Conservation (phyloP, 495 filamentous ascomycete species). For the Paragyromitra xinjiangensis region DNA sequence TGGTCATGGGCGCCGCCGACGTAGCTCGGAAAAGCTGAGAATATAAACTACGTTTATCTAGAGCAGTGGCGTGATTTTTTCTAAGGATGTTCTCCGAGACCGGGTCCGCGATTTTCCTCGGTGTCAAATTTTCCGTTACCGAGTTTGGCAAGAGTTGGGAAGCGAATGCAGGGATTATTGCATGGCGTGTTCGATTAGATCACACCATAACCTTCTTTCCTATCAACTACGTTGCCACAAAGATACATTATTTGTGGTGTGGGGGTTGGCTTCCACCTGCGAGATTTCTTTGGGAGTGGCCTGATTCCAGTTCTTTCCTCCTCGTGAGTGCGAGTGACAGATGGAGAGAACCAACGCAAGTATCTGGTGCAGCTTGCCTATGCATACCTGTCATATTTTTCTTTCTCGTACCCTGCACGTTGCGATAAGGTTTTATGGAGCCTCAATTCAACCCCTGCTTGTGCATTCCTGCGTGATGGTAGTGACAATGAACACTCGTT, state of each 20-base stretch:
- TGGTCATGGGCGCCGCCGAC: not conserved
- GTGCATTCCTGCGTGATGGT: not conserved
- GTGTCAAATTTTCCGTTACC: not conserved
- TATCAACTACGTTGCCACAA: not conserved
- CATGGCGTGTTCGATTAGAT: not conserved
- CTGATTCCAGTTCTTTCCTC: not conserved
- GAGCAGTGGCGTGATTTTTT: not conserved
- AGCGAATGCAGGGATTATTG: not conserved
- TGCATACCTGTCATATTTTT: not conserved
- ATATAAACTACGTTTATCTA: not conserved
- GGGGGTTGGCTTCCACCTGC: not conserved
- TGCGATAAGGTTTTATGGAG: constrained; percentile 22
- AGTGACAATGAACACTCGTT: not conserved
- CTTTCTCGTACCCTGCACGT: not conserved
- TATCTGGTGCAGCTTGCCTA: not conserved
- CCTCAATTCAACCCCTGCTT: constrained; percentile 16
- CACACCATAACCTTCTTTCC: not conserved
- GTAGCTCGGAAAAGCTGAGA: not conserved
- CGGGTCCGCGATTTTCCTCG: not conserved
- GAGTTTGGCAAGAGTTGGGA: not conserved
- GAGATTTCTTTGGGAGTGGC: constrained; percentile 1
- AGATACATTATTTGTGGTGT: not conserved
- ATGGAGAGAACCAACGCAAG: not conserved
- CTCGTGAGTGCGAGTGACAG: not conserved
- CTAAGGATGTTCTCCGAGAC: not conserved